These are phyloP conservation scores for Linnemannia hyalina DNA, from an alignment of 192 early-diverging fungal species.

Conservation along the genomic window DNA sequence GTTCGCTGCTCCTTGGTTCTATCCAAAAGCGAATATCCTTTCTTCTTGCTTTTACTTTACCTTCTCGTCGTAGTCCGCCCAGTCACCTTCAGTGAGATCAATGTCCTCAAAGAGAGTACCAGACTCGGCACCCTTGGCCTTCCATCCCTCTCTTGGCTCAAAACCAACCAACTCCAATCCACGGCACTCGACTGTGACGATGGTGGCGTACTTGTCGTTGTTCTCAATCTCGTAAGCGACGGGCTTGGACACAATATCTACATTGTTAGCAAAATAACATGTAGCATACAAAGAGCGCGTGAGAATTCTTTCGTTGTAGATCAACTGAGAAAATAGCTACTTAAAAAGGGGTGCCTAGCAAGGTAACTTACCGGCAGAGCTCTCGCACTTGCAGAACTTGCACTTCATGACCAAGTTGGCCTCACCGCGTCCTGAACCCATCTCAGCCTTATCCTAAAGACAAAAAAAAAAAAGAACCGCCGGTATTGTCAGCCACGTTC, in stretches of 20 bases:
- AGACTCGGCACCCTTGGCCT: constrained; percentile 78
- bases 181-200: constrained; percentile 83
- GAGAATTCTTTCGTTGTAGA: not conserved
- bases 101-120: constrained; percentile 81
- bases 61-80: constrained; percentile 94
- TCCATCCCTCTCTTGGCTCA: constrained; percentile 77
- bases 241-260: constrained; percentile 58
- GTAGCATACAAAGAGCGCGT: no score
- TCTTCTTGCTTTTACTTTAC: constrained; percentile 26
- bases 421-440: constrained; percentile 79
- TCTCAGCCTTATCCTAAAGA: constrained; percentile 67
- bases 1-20: not conserved
- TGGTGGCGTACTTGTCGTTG: constrained; percentile 70
- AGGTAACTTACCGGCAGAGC: constrained; percentile 65
- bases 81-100: constrained; percentile 83
- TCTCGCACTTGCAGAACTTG: constrained; percentile 90
- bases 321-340: not conserved
- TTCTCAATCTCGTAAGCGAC: constrained; percentile 71
- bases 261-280: not conserved
- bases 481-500: not conserved
- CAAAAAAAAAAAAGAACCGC: not conserved
- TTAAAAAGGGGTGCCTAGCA: not conserved
- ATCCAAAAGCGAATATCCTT: not conserved
- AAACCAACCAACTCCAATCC: constrained; percentile 88
- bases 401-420: constrained; percentile 93